Conservation (phyloP, 2,329 filamentous ascomycete species). For the Pyrenochaeta sp. region DNA sequence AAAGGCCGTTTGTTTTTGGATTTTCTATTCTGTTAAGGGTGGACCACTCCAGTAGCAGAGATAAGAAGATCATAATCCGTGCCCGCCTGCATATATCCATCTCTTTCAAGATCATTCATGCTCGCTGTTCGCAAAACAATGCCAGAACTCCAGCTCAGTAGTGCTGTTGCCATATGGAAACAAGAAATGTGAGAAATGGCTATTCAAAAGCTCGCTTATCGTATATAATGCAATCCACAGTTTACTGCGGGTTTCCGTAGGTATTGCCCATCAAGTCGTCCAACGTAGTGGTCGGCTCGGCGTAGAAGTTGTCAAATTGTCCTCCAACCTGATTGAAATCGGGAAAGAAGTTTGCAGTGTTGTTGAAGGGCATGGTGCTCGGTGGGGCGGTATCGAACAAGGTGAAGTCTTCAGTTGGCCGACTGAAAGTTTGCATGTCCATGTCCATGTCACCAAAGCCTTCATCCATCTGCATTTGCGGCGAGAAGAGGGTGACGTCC, state of each 20-base stretch:
- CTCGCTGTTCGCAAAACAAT: slow-evolving; percentile 26
- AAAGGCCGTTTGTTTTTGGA: slow-evolving; percentile 45
- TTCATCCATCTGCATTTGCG: slow-evolving; percentile 70
- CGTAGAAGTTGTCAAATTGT: slow-evolving; percentile 45
- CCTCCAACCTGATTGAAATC: slow-evolving; percentile 52
- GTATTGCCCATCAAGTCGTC: slow-evolving; percentile 41
- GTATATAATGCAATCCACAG: slow-evolving; percentile 22
- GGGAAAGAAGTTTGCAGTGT: slow-evolving; percentile 48
- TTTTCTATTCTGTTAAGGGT: slow-evolving; percentile 42
- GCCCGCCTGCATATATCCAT: slow-evolving; percentile 17
- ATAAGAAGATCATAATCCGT: slow-evolving; percentile 25
- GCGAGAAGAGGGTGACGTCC: slow-evolving; percentile 74
- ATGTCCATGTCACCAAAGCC: slow-evolving; percentile 62
- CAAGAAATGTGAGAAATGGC: slow-evolving; percentile 24
- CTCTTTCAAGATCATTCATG: slow-evolving; percentile 22
- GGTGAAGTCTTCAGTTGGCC: slow-evolving; percentile 66
- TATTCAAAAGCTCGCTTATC: slow-evolving; percentile 32
- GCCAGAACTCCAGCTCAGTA: slow-evolving; percentile 22
- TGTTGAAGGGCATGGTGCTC: slow-evolving; percentile 33
- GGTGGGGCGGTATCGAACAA: slow-evolving; percentile 58
- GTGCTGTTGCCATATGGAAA: slow-evolving; percentile 14
- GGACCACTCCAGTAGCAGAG: slow-evolving; percentile 29
- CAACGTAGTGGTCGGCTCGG: slow-evolving; percentile 39
- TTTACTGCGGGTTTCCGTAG: slow-evolving; percentile 33
- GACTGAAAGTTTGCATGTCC: slow-evolving; percentile 41